Base-by-base conservation (phyloP, 2,329 filamentous ascomycete genomes). In the Penicillium verrucosum region DNA sequence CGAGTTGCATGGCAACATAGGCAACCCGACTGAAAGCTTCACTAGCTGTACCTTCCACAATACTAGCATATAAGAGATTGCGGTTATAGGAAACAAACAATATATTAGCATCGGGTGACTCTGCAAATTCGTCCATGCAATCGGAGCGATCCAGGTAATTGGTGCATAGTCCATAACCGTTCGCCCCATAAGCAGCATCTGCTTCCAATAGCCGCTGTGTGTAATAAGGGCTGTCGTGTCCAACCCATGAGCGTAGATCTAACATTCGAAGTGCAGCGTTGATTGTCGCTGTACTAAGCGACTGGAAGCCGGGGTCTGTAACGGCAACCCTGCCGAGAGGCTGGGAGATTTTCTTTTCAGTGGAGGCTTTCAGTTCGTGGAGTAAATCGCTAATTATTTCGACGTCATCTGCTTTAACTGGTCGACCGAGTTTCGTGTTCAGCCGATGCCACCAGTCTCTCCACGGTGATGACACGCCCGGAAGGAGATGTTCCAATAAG, bases 301-400 rank as follows among this genome's bases (percentile, higher is more conserved):
- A 47, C 2, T 25, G 25, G 16, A 60, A 43, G 40, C 56, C 56
- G 14, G 56, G 59, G n/a, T 54, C 47, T n/a, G 50, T 38, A 44
- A 61, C 36, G 7, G 59, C 59, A 51, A 61, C 50, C 2, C 53
- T 57, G n/a, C 54, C 54, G 14, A 61, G 49, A 27, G 38, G 5
- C 14, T 59, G 46, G 34, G 37, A 54, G 3, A 59, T 49, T 41
- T 32, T 11, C 1, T 37, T 54, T 36, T 59, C 50, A 16, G 59
- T 55, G 29, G 27, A 23, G 21, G 37, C 7, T 45, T 59, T 30
- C n/a, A 61, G n/a, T 54, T 45, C 2, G 34, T 40, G 43, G 21
- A 60, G 59, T 42, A 60, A 56, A 7, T 47, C 52, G 10, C 53
- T 57, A 14, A 57, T 51, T 25, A 61, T 54, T 42, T 57, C 46